Evolutionary conservation across 1,284 basidiomycete species (phyloP).

Genomic region (Coriolopsis trogii): DNA sequence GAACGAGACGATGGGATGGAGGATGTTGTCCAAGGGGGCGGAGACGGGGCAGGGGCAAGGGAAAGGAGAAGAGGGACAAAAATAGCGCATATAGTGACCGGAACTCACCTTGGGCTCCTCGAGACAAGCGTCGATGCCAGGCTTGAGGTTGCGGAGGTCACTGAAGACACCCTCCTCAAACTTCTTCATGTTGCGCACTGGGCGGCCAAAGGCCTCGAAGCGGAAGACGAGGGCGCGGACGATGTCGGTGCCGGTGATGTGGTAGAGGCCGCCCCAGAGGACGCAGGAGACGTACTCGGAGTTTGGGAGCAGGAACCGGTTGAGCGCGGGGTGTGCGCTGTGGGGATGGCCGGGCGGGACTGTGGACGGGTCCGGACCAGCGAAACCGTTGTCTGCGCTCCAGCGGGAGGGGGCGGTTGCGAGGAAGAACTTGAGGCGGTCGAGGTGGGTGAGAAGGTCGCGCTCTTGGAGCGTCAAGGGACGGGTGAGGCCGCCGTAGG

Average conservation of each 20-base stretch:
- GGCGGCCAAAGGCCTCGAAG: conserved; percentile 86
- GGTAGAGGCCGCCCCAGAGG: conserved; percentile 86
- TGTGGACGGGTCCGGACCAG: conserved; percentile 16
- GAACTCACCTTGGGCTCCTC: conserved; percentile 86
- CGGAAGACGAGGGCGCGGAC: conserved; percentile 88
- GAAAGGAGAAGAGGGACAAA: not conserved
- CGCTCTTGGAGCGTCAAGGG: conserved; percentile 64
- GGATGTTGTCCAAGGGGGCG: not conserved
- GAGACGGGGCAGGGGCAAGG: not conserved
- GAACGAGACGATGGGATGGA: not conserved
- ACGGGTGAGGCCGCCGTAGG: conserved; percentile 48
- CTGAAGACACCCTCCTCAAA: conserved; percentile 94
- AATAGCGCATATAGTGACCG: not conserved
- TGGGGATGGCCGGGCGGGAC: conserved; percentile 38
- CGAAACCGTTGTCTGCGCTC: conserved; percentile 41
- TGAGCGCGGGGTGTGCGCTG: conserved; percentile 69
- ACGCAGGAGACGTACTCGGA: conserved; percentile 90
- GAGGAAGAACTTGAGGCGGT: conserved; percentile 84
- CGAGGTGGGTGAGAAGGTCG: conserved; percentile 70
- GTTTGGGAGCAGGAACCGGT: conserved; percentile 82
- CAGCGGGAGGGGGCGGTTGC: conserved; percentile 81
- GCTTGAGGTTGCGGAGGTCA: conserved; percentile 89
- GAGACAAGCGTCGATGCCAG: conserved; percentile 85
- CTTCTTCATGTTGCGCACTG: conserved; percentile 85
- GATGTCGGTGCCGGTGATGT: conserved; percentile 91